These are phyloP conservation scores for Taphrina flavorubra DNA, from an alignment of 1,139 yeast species.

Conservation along the genomic window DNA sequence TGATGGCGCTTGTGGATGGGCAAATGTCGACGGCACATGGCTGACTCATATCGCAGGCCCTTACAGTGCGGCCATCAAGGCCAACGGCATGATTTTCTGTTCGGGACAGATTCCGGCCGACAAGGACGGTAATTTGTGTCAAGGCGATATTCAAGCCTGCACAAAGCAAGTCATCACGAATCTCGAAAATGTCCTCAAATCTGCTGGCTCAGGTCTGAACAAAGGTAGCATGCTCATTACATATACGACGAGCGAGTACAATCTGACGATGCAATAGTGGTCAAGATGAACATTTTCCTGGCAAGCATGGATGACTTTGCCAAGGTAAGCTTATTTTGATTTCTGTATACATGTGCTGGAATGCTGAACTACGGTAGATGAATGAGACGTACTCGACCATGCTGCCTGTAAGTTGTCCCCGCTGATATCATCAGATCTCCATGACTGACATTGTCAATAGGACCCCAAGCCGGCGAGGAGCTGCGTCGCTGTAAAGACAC, in stretches of 20 bases:
- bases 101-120: constrained; percentile 96
- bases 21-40: too few species aligned
- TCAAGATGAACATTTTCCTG: constrained; percentile 79
- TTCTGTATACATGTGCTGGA: not conserved
- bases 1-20: too few species aligned
- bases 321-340: constrained; percentile 22
- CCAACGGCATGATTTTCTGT: constrained; percentile 72
- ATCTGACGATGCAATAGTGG: constrained; percentile 53
- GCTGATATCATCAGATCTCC: not conserved
- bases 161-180: constrained; percentile 53
- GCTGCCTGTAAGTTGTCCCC: constrained; percentile 27
- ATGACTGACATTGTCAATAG: constrained; percentile 39
- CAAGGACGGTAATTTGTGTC: constrained; percentile 75
- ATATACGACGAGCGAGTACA: too few species aligned
- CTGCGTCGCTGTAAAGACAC: constrained; percentile 49
- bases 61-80: constrained; percentile 42
- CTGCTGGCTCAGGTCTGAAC: constrained; percentile 74
- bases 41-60: constrained; percentile 11
- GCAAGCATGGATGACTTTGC: constrained; percentile 75
- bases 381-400: constrained; percentile 65
- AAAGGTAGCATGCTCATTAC: constrained; percentile 49
- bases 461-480: constrained; percentile 66
- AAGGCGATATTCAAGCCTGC: constrained; percentile 43
- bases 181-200: constrained; percentile 70
- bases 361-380: constrained; percentile 52